These are phyloP conservation scores for Castanea crenata DNA, from an alignment of 306 rosid species.

Conservation along the genomic window DNA sequence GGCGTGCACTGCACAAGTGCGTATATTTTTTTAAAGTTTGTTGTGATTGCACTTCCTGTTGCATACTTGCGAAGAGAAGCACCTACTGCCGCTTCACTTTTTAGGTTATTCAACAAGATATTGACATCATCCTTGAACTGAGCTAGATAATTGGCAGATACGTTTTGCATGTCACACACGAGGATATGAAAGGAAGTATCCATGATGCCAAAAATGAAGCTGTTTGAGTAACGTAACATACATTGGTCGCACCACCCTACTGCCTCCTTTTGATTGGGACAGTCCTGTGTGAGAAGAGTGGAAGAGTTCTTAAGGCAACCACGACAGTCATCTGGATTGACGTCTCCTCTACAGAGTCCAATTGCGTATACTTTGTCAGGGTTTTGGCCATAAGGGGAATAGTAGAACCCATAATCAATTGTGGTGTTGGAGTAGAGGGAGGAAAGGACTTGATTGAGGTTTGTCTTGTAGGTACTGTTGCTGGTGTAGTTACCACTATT, in stretches of 20 bases:
- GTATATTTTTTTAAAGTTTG: background rate
- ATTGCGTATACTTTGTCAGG: slow-evolving; percentile 33
- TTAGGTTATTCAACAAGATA: background rate
- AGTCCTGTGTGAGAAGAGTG: slow-evolving; percentile 14
- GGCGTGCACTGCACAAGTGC: slow-evolving; percentile 36
- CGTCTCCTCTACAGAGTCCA: slow-evolving; percentile 50
- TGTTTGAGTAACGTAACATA: slow-evolving; percentile 35
- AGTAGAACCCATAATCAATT: slow-evolving; percentile 32
- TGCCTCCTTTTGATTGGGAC: slow-evolving; percentile 56
- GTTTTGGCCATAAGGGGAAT: slow-evolving; percentile 34
- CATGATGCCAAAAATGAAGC: background rate
- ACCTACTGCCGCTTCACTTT: slow-evolving; percentile 3
- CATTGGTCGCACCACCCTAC: slow-evolving; percentile 35
- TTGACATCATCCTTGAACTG: background rate
- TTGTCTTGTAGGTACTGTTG: slow-evolving; percentile 38
- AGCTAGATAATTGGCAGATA: too few species aligned
- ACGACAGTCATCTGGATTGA: slow-evolving; percentile 25
- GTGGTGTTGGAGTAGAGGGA: slow-evolving; percentile 24
- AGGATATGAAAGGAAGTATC: background rate
- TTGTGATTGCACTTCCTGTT: background rate
- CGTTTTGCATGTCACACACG: too few species aligned
- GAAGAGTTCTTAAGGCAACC: slow-evolving; percentile 39
- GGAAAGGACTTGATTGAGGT: slow-evolving; percentile 46
- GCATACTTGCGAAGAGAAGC: slow-evolving; percentile 20
- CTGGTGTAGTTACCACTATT: slow-evolving; percentile 35